phyloP scores from a whole-genome alignment of 495 filamentous ascomycete species.

The Penicillium mononematosum region DNA sequence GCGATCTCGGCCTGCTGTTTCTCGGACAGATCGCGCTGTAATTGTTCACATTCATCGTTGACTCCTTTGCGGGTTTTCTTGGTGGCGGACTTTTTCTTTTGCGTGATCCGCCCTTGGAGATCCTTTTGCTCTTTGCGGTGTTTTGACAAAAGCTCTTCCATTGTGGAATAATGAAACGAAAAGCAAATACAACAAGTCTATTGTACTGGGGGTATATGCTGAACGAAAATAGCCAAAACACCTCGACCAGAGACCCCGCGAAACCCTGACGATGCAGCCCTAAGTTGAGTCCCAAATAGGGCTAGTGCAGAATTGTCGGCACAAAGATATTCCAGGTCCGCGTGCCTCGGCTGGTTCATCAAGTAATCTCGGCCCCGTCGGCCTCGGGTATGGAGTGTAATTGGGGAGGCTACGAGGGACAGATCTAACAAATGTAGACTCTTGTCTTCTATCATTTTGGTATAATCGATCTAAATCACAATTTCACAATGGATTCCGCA shows the following conservation, averaged over 20 bases:
- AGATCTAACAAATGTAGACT: conserved; percentile 11
- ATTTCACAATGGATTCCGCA: conserved; percentile 49
- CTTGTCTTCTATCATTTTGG: neutral
- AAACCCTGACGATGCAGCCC: conserved; percentile 35
- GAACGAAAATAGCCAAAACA: conserved; percentile 8
- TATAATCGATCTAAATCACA: conserved; percentile 6
- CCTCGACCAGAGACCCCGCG: conserved; percentile 25
- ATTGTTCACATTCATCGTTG: conserved; percentile 75
- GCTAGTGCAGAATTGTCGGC: conserved; percentile 14
- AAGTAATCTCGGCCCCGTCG: conserved; percentile 23
- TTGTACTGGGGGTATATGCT: neutral
- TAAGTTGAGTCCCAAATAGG: conserved; percentile 26
- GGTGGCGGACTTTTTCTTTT: conserved; percentile 92
- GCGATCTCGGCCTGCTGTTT: conserved; percentile 65
- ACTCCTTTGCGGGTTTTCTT: conserved; percentile 94
- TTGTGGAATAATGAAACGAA: conserved; percentile 19
- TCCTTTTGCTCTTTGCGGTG: conserved; percentile 90
- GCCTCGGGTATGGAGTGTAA: conserved; percentile 28
- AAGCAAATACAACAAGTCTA: conserved; percentile 3
- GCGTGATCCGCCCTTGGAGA: conserved; percentile 76
- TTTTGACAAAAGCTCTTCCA: conserved; percentile 74
- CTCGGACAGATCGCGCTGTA: conserved; percentile 68
- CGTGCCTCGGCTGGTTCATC: conserved; percentile 24
- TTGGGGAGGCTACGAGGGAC: conserved; percentile 16
- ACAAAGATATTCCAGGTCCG: conserved; percentile 13